phyloP scores from a whole-genome alignment of 192 early-diverging fungal species.

The Rhizoclosmatium globosum region DNA sequence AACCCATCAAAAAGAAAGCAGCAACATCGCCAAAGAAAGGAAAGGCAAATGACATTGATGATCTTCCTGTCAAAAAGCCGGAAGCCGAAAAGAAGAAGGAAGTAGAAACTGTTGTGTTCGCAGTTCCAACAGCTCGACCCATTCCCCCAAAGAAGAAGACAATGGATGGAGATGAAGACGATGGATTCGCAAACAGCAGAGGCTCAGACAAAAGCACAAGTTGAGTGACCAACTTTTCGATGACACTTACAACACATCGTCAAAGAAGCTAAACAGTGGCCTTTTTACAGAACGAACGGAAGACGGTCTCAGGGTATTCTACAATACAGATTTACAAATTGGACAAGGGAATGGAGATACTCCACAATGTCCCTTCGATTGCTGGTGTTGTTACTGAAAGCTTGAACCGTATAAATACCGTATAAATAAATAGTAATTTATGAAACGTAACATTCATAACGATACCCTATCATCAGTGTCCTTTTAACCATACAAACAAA shows the following conservation, averaged over 20 bases:
- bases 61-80: not conserved
- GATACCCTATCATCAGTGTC: not conserved
- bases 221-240: not conserved
- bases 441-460: not conserved
- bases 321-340: constrained; percentile 29
- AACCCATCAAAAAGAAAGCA: not conserved
- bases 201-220: not conserved
- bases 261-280: not conserved
- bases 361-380: constrained; percentile 35
- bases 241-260: not conserved
- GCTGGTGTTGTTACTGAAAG: constrained; percentile 36
- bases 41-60: not conserved
- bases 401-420: not conserved
- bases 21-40: not conserved
- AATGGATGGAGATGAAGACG: constrained; percentile 5
- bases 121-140: constrained; percentile 12
- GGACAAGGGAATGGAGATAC: constrained; percentile 26
- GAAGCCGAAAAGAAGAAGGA: not conserved
- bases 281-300: constrained; percentile 7
- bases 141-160: constrained; percentile 13
- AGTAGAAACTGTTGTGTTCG: constrained; percentile 25
- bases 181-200: constrained; percentile 15
- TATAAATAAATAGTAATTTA: not conserved
- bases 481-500: not conserved
- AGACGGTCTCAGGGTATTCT: constrained; percentile 30